Evolutionary conservation across 148 eudicot genomes (phyloP), one percentile per base, ranked within the genome.

Genomic region (Persicaria tinctoria): DNA sequence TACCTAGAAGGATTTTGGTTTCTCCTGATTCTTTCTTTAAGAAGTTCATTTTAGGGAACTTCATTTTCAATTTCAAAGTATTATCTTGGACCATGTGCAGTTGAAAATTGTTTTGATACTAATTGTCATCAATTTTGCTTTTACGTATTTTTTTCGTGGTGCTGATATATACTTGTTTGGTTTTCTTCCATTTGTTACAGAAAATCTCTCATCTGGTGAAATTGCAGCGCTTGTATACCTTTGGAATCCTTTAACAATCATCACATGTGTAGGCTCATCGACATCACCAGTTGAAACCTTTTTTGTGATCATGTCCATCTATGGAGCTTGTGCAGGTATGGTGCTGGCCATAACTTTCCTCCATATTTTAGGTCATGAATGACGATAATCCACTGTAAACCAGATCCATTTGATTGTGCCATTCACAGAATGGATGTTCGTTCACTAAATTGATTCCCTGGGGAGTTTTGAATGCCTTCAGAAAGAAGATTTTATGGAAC

Each of bases 181-280:
- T 60, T 53, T 0, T 68, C 72, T 77, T 50, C 44, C 38, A 23
- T 53, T 60, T 62, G 56, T 76, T 76, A 60, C 91, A 95, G 96
- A 83, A 68, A 50, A 74, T 69, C 79, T 89, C 75, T 82, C 84
- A 7, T 87, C 90, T 51, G 98, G 97, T 69, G 93, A 95, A 82
- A 81, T 92, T 78, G 97, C 97, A 74, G 92, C 96, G 73, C 91
- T 95, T 73, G 87, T 90, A 71, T 95, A 92, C 79, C 79, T 95
- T 73, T 95, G 97, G 97, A 95, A 95, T 84, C 98, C 98, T 78
- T 89, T 90, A 76, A 90, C 98, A 56, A 87, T 95, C 55, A 64
- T 92, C 59, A 84, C 97, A 14, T 92, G 96, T 74, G 85, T 92
- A 81, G 98, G 98, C 46, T 87, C 85, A 69, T 86, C 94, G 20